Base-by-base conservation (phyloP, 2,329 filamentous ascomycete species). In the Fusarium concolor region DNA sequence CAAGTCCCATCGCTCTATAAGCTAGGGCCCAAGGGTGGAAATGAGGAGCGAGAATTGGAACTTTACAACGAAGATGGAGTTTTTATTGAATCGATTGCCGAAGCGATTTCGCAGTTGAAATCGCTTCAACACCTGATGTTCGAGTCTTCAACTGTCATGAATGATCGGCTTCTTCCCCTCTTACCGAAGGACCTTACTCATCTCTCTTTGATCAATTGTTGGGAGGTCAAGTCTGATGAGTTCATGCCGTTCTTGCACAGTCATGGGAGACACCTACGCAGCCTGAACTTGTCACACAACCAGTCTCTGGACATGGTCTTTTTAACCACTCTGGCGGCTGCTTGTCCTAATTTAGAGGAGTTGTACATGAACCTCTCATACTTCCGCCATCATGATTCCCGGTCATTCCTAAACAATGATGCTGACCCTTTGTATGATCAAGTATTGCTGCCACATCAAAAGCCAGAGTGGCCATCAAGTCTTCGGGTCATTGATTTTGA, bases 291-390 rank as follows among this genome's bases (percentile, higher is more conserved):
- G 7, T 87, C 90, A 53, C 92, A 97, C 78, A 97, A 97, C 72
- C 89, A 92, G 64, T 89, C 90, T 4, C 82, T 97, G 38, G 91
- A 89, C 71, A 80, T 97, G 39, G 87, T 85, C 0, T 97, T 97
- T 72, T 82, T 96, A 9, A 85, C 88, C 0, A 78, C 85, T 26
- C 79, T 98, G 44, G 88, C 86, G 18, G 77, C 80, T 6, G 84
- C 86, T 3, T 97, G 94, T 74, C 92, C 93, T 0, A 83, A 84
- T 5, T 83, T 98, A 8, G 83, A 90, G 72, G 84, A 87, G 24
- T 82, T 98, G 38, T 87, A 86, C 47, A 90, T 97, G 84, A 92
- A 97, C 70, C 81, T 96, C 51, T 90, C 88, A 15, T 96, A 94
- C 74, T 94, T 89, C 78, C 91, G 90, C 67, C 86, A 89, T 39